A percentile compares a stretch with the other conserved stretches of the same genome.
These are phyloP conservation scores for Chimonanthus salicifolius DNA, from an alignment of 164 flowering plant species.

Conservation along the genomic window DNA sequence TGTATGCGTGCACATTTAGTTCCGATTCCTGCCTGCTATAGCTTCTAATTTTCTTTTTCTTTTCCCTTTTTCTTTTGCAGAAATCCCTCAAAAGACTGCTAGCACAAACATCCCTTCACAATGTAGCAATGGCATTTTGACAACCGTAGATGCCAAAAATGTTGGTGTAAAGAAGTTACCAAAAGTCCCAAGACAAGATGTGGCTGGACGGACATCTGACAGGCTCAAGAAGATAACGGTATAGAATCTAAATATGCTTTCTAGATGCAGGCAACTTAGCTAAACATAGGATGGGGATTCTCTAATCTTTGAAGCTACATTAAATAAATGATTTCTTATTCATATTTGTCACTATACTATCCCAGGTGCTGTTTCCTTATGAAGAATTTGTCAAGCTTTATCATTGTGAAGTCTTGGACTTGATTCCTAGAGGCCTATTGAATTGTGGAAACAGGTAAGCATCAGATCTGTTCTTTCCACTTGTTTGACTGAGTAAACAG, in stretches of 20 bases:
- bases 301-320: not conserved
- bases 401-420: constrained; percentile 41
- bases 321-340: constrained; percentile 4
- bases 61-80: constrained; percentile 17
- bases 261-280: not conserved
- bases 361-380: constrained; percentile 77
- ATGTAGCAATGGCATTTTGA: constrained; percentile 24
- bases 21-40: constrained; percentile 1
- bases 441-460: constrained; percentile 88
- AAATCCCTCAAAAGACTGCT: constrained; percentile 25
- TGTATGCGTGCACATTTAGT: not conserved
- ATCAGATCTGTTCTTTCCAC: not conserved
- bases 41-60: constrained; percentile 6
- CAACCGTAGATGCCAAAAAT: constrained; percentile 31
- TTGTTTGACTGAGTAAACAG: not conserved
- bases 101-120: constrained; percentile 17
- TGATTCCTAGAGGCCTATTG: constrained; percentile 74
- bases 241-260: not conserved
- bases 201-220: constrained; percentile 17
- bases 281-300: not conserved
- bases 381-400: constrained; percentile 70
- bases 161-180: constrained; percentile 45
- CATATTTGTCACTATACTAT: constrained; percentile 6
- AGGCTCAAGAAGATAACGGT: constrained; percentile 41
- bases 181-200: constrained; percentile 30